Conservation (phyloP, 1,284 basidiomycete genomes). For the Polyporus tsugae region DNA sequence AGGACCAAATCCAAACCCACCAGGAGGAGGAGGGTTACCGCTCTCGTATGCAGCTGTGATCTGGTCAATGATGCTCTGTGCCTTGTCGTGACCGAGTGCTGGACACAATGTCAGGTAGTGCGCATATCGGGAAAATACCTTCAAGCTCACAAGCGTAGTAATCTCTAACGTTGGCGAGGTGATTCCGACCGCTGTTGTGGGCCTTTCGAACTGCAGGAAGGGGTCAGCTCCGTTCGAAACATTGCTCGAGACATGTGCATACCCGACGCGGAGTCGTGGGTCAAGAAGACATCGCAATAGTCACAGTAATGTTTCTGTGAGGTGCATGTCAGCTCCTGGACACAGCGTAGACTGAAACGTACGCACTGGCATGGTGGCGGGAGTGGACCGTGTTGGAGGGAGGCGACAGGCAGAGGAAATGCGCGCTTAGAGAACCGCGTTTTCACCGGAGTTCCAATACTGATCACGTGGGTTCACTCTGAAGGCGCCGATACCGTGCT, state of each 20-base stretch:
- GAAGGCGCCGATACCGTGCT: conserved; percentile 19
- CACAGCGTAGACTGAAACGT: not conserved
- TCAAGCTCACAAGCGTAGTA: conserved; percentile 90
- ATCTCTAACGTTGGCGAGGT: conserved; percentile 95
- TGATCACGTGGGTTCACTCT: conserved; percentile 32
- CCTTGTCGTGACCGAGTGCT: conserved; percentile 96
- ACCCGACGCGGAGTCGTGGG: conserved; percentile 91
- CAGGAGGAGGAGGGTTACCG: conserved; percentile 83
- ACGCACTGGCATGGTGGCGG: conserved; percentile 60
- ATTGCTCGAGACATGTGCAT: conserved; percentile 30
- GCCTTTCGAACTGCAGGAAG: conserved; percentile 86
- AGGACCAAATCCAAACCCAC: conserved; percentile 82
- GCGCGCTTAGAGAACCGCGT: conserved; percentile 24
- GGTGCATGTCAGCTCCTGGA: conserved; percentile 13
- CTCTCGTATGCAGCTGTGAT: conserved; percentile 92
- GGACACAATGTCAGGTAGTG: conserved; percentile 29
- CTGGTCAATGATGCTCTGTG: conserved; percentile 96
- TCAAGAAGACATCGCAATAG: conserved; percentile 92
- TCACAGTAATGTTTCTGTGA: conserved; percentile 88
- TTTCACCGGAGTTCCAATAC: conserved; percentile 36
- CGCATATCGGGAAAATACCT: not conserved
- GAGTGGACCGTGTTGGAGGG: conserved; percentile 17
- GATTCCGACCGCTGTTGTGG: conserved; percentile 97
- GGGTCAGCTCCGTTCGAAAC: conserved; percentile 28
- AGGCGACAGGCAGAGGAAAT: conserved; percentile 15